Percentiles rank a stretch among this genome's conserved stretches.
These are phyloP conservation scores for Achaetomium macrosporum DNA, from an alignment of 2,329 filamentous ascomycete genomes.

Conservation along the genomic window DNA sequence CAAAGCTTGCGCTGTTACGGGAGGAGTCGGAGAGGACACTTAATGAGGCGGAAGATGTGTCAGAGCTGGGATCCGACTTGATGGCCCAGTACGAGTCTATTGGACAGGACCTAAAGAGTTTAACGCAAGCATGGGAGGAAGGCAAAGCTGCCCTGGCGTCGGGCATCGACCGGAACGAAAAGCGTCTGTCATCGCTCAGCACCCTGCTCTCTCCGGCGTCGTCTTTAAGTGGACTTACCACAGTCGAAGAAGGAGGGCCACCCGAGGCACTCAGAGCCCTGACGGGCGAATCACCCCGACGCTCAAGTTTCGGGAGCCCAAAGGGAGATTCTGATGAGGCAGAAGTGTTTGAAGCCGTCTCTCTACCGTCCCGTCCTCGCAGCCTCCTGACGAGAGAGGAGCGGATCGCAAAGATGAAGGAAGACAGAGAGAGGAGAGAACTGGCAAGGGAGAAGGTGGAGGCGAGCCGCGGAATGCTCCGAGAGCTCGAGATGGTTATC, in stretches of 20 bases:
- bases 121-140: constrained; percentile 81
- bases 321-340: constrained; percentile 60
- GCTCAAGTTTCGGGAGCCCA: constrained; percentile 44
- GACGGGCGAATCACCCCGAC: constrained; percentile 60
- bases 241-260: constrained; percentile 48
- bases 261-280: constrained; percentile 67
- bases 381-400: constrained; percentile 76
- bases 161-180: constrained; percentile 76
- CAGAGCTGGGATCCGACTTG: constrained; percentile 70
- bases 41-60: constrained; percentile 65
- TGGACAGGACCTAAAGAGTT: constrained; percentile 72
- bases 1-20: constrained; percentile 84
- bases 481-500: constrained; percentile 88
- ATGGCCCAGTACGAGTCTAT: constrained; percentile 94
- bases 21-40: constrained; percentile 81
- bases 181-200: constrained; percentile 59
- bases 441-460: constrained; percentile 68
- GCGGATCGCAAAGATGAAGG: constrained; percentile 78
- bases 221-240: constrained; percentile 63
- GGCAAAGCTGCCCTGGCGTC: constrained; percentile 77
- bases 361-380: constrained; percentile 63
- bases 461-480: constrained; percentile 81
- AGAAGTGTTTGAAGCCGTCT: constrained; percentile 88
- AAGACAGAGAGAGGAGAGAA: constrained; percentile 73
- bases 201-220: constrained; percentile 52